A percentile compares a stretch with the other conserved stretches of the same genome.
These are phyloP conservation scores for Colletotrichum eleusines DNA, from an alignment of 2,329 filamentous ascomycete genomes.

Conservation along the genomic window DNA sequence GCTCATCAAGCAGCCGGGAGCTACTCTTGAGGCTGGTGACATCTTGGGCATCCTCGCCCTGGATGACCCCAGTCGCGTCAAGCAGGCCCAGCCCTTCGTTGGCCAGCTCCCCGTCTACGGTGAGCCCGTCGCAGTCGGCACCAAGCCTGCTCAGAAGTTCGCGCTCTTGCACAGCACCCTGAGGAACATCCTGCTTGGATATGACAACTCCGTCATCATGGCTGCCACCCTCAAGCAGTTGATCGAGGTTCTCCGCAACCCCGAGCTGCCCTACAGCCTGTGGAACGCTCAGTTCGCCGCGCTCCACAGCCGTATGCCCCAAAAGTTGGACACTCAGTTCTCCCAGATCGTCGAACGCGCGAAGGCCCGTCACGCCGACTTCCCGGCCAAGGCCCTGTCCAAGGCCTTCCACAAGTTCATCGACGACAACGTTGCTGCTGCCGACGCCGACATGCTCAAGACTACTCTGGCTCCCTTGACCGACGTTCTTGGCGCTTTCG, in stretches of 20 bases:
- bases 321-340: conserved; percentile 87
- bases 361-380: conserved; percentile 82
- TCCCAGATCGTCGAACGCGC: conserved; percentile 88
- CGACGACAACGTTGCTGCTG: conserved; percentile 82
- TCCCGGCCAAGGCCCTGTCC: conserved; percentile 87
- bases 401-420: conserved; percentile 91
- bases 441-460: conserved; percentile 80
- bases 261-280: conserved; percentile 94
- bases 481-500: conserved; percentile 82
- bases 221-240: conserved; percentile 85
- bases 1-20: conserved; percentile 98
- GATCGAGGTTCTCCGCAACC: conserved; percentile 88
- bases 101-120: conserved; percentile 91
- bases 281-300: conserved; percentile 97
- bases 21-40: conserved; percentile 97
- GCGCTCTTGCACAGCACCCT: conserved; percentile 81
- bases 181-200: conserved; percentile 89
- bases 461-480: conserved; percentile 80
- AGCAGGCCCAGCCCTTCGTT: conserved; percentile 94
- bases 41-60: conserved; percentile 97
- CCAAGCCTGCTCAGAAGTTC: conserved; percentile 92
- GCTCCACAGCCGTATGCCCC: conserved; percentile 96
- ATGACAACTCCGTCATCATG: conserved; percentile 99
- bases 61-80: conserved; percentile 95
- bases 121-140: conserved; percentile 86